Conservation (phyloP, 176 grass and related monocot genomes). For the Panicum miliaceum region DNA sequence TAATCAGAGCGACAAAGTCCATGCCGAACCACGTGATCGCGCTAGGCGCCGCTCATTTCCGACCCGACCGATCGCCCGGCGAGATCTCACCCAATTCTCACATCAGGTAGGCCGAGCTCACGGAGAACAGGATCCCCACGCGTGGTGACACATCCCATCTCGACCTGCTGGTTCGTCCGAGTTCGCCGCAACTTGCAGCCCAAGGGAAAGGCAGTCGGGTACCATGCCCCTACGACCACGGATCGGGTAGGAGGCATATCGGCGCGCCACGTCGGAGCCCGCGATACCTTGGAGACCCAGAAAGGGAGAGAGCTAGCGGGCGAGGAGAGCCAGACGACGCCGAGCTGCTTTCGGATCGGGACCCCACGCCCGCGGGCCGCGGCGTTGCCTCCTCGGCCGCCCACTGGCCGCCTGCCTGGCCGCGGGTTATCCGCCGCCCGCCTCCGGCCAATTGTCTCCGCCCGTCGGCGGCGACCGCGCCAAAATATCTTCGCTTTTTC, state of each 20-base stretch:
- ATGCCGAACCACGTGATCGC: constrained; percentile 23
- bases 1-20: background rate
- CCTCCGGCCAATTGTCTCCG: background rate
- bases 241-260: background rate
- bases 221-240: background rate
- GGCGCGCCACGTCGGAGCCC: constrained; percentile 6
- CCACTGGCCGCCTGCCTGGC: background rate
- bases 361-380: background rate
- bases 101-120: background rate
- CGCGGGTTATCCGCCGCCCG: constrained; percentile 9
- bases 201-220: background rate
- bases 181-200: background rate
- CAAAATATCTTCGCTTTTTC: constrained; percentile 39
- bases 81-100: background rate
- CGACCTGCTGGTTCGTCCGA: background rate
- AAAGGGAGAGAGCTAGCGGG: background rate
- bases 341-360: background rate
- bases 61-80: background rate
- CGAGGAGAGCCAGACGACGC: background rate
- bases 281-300: constrained; percentile 35
- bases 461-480: background rate
- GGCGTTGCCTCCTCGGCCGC: no score
- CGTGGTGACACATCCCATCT: background rate
- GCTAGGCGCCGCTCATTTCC: background rate
- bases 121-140: constrained; percentile 8